Percentiles rank a stretch among this genome's conserved stretches.
Conservation (phyloP, 1,284 basidiomycete species). For the Naganishia cerealis region DNA sequence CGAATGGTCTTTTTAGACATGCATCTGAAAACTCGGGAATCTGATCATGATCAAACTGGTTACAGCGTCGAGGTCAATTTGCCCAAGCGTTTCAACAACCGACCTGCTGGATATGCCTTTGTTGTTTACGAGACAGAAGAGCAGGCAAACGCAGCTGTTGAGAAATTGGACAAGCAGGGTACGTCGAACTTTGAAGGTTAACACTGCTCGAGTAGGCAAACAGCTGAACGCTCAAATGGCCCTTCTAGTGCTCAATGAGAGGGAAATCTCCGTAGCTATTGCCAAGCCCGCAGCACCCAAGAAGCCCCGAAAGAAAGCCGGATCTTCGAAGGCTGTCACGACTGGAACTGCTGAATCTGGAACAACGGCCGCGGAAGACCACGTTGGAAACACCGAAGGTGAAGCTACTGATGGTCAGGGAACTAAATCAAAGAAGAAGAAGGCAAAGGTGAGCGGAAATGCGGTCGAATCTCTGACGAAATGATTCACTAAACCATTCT, state of each 20-base stretch:
- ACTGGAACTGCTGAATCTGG: slow-evolving; percentile 41
- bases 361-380: slow-evolving; percentile 39
- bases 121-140: slow-evolving; percentile 76
- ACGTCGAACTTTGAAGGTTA: slow-evolving; percentile 27
- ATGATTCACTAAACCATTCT: not conserved
- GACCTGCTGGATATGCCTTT: slow-evolving; percentile 78
- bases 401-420: slow-evolving; percentile 35
- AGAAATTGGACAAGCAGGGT: slow-evolving; percentile 75
- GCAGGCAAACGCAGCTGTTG: slow-evolving; percentile 81
- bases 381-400: slow-evolving; percentile 38
- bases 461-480: not conserved
- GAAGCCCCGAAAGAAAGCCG: slow-evolving; percentile 51
- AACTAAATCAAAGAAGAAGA: slow-evolving; percentile 47
- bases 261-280: slow-evolving; percentile 80
- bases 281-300: slow-evolving; percentile 84
- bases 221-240: not conserved
- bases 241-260: slow-evolving; percentile 69
- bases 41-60: not conserved
- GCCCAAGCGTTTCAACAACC: slow-evolving; percentile 45
- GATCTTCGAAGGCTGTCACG: slow-evolving; percentile 37
- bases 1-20: not conserved
- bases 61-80: slow-evolving; percentile 45
- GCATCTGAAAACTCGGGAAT: not conserved
- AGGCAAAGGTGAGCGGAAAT: slow-evolving; percentile 42
- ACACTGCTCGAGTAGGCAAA: not conserved